Conservation (phyloP, 2,329 filamentous ascomycete species). For the Ophiostoma sp. region DNA sequence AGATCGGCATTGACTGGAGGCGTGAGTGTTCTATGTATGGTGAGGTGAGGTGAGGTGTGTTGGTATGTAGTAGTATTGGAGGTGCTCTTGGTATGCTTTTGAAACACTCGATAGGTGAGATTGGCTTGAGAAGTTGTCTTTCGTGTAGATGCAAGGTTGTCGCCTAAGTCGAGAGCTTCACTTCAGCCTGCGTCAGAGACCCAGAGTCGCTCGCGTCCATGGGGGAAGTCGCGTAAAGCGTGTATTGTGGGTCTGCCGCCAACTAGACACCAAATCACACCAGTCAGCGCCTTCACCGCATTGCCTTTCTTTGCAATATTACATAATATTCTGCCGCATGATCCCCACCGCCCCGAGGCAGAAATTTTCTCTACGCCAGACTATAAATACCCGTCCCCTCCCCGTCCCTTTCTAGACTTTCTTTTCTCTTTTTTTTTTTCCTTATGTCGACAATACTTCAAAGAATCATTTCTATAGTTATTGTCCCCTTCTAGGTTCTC, state of each 20-base stretch:
- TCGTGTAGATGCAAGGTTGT: background rate
- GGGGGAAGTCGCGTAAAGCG: background rate
- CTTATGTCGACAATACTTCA: constrained; percentile 61
- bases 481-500: constrained; percentile 87
- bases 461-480: constrained; percentile 99
- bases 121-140: background rate
- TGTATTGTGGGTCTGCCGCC: background rate
- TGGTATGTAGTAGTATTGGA: background rate
- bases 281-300: background rate
- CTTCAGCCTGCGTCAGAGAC: background rate
- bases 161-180: background rate
- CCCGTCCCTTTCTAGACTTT: constrained; percentile 33
- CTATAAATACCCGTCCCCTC: constrained; percentile 40
- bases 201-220: constrained; percentile 1
- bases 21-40: background rate
- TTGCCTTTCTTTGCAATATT: constrained; percentile 5
- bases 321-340: constrained; percentile 7
- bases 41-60: background rate
- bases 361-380: background rate
- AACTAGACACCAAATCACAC: background rate
- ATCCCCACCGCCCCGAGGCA: background rate
- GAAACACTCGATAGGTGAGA: background rate
- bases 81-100: background rate
- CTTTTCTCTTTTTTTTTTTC: constrained; percentile 49
- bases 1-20: constrained; percentile 17